A percentile compares a stretch with the other conserved stretches of the same genome.
These are phyloP conservation scores for Tetraselmis striata DNA, from an alignment of 139 green algal species.

Conservation along the genomic window DNA sequence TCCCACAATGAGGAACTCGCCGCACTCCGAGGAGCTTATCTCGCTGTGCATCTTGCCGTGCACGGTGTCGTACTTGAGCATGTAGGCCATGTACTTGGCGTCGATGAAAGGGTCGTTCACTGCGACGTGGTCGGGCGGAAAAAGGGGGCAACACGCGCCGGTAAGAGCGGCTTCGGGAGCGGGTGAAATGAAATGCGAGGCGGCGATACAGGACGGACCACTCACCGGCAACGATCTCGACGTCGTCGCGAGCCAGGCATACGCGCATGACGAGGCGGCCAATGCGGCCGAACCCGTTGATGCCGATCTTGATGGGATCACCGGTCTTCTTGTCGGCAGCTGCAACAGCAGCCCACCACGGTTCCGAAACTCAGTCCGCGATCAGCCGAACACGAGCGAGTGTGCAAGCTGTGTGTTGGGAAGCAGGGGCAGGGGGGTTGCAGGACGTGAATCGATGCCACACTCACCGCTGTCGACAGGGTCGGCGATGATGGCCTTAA, in stretches of 20 bases:
- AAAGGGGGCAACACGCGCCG: not conserved
- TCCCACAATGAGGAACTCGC: slow-evolving; percentile 50
- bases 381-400: too few species aligned
- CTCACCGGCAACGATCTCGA: slow-evolving; percentile 57
- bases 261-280: slow-evolving; percentile 64
- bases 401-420: too few species aligned
- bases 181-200: too few species aligned
- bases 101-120: slow-evolving; percentile 91
- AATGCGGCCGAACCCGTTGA: slow-evolving; percentile 92
- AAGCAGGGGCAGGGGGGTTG: not conserved
- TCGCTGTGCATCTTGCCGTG: slow-evolving; percentile 61
- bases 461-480: not conserved
- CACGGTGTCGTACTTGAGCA: slow-evolving; percentile 86
- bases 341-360: too few species aligned
- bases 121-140: slow-evolving; percentile 37
- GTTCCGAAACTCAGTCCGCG: too few species aligned
- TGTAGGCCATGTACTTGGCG: slow-evolving; percentile 61
- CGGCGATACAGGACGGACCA: too few species aligned
- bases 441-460: too few species aligned
- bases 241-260: slow-evolving; percentile 56
- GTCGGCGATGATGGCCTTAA: not conserved
- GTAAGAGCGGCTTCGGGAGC: too few species aligned
- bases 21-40: slow-evolving; percentile 34
- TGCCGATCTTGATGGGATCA: slow-evolving; percentile 69
- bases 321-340: slow-evolving; percentile 3